Conservation (phyloP, 345 rosid species). For the Sisymbrium altissimum region DNA sequence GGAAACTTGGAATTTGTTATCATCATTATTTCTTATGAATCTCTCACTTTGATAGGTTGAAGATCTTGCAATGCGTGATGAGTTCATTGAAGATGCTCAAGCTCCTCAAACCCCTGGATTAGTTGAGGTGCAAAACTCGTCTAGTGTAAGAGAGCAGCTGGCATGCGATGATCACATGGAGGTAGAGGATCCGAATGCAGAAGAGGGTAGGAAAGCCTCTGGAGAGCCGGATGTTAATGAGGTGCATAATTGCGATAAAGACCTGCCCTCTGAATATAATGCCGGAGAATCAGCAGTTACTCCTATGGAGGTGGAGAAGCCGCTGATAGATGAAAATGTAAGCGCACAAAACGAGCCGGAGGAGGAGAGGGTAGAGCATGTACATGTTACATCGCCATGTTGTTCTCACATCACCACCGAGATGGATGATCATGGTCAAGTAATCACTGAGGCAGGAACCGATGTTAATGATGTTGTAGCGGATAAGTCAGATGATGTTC, state of each 20-base stretch:
- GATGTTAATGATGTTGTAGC: slow-evolving; percentile 22
- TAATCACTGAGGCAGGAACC: slow-evolving; percentile 26
- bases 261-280: slow-evolving; percentile 34
- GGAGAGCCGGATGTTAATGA: slow-evolving; percentile 34
- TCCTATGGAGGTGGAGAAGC: slow-evolving; percentile 31
- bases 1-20: background rate
- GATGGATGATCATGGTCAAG: slow-evolving; percentile 40
- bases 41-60: slow-evolving; percentile 46
- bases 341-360: slow-evolving; percentile 34
- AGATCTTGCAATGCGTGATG: slow-evolving; percentile 43
- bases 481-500: slow-evolving; percentile 30
- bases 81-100: slow-evolving; percentile 63
- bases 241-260: slow-evolving; percentile 25
- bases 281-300: slow-evolving; percentile 30
- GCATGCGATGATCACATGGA: slow-evolving; percentile 67
- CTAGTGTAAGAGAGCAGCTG: slow-evolving; percentile 59
- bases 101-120: slow-evolving; percentile 94
- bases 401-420: slow-evolving; percentile 44
- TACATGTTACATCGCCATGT: slow-evolving; percentile 44
- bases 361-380: slow-evolving; percentile 38
- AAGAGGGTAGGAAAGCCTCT: slow-evolving; percentile 35
- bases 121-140: slow-evolving; percentile 65
- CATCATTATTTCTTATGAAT: background rate
- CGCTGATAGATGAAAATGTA: slow-evolving; percentile 34
- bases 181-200: slow-evolving; percentile 48